A percentile compares a stretch with the other conserved stretches of the same genome.
Conservation (phyloP, 2,329 filamentous ascomycete species). For the Paramyrothecium roridum region DNA sequence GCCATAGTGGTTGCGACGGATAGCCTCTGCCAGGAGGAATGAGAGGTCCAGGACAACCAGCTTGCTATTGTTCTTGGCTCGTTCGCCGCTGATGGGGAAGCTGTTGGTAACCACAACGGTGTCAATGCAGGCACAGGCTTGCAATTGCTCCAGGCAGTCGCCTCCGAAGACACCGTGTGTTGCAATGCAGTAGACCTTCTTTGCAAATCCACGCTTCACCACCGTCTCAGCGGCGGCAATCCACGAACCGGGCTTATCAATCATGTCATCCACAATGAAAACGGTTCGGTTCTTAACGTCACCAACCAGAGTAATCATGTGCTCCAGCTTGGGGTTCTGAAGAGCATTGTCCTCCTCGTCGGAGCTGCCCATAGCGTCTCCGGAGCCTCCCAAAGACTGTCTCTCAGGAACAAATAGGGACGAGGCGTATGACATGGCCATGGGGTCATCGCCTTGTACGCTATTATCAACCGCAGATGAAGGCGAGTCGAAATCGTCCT, state of each 20-base stretch:
- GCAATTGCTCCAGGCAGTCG: slow-evolving; percentile 84
- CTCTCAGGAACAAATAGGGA: slow-evolving; percentile 70
- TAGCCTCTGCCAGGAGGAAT: slow-evolving; percentile 83
- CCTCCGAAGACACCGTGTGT: slow-evolving; percentile 93
- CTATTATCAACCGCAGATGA: slow-evolving; percentile 67
- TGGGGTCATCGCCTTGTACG: slow-evolving; percentile 71
- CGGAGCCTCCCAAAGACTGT: slow-evolving; percentile 74
- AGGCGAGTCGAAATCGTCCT: slow-evolving; percentile 86
- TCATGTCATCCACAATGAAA: slow-evolving; percentile 98
- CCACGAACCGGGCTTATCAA: slow-evolving; percentile 95
- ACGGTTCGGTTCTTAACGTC: slow-evolving; percentile 86
- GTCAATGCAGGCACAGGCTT: slow-evolving; percentile 90
- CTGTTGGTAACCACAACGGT: slow-evolving; percentile 95
- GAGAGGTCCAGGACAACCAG: slow-evolving; percentile 87
- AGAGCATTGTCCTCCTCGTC: slow-evolving; percentile 94
- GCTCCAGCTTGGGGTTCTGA: slow-evolving; percentile 76
- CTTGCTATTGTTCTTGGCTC: slow-evolving; percentile 71
- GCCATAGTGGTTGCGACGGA: slow-evolving; percentile 93
- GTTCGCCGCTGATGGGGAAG: slow-evolving; percentile 81
- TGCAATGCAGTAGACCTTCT: slow-evolving; percentile 95
- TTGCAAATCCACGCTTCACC: slow-evolving; percentile 86
- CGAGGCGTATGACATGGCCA: slow-evolving; percentile 76
- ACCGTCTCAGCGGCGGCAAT: slow-evolving; percentile 96
- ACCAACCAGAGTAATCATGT: slow-evolving; percentile 96
- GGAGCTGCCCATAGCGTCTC: slow-evolving; percentile 76